Evolutionary conservation across 2,329 filamentous ascomycete species (phyloP), one percentile per base, ranked within the genome.

Genomic region (Cordyceps cicadae): DNA sequence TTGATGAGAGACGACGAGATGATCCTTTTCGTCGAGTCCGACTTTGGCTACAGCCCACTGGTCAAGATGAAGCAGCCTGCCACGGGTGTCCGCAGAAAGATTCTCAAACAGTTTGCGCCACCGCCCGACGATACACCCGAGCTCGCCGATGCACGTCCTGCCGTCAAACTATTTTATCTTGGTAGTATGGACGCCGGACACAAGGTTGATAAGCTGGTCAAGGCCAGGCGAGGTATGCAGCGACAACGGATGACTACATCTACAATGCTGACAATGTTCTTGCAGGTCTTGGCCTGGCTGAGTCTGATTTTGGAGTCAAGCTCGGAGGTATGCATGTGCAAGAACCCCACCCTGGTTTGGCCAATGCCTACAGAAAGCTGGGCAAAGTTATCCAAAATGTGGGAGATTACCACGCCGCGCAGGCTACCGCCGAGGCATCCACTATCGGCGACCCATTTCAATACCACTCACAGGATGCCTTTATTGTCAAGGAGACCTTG

Each of bases 11-110:
- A 99, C 71, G 93, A 97, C 64, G 94, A 99, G 76, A 93, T 97
- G 86, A 86, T 97, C 5, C 87, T 97, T 63, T 99, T 99, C 69
- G 92, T 99, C n/a, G 94, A 99, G 76, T 96, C 91, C 71, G 94
- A 99, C 73, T 97, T 97, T 73, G 94, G 94, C 46, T 99, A 99
- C 75, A 97, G 92, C 69, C 94, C 94, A 1, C 89, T 97, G 70
- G 87, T 97, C 52, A 88, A 93, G 73, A 91, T 92, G 81, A 96
- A 95, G 79, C 94, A 99, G 74, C 94, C 94, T 24, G 94, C 94
- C 9, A 99, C 94, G 1, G 94, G 94, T 49, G 91, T 99, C 67
- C 86, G 94, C 64, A 85, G 94, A 70, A 97, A 97, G 78, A 88
- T 97, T 63, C 80, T 99, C 72, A 99, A 99, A 80, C 94, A 99